These are phyloP conservation scores for Penstemon barbatus DNA, from an alignment of 257 asterid species.

Conservation along the genomic window DNA sequence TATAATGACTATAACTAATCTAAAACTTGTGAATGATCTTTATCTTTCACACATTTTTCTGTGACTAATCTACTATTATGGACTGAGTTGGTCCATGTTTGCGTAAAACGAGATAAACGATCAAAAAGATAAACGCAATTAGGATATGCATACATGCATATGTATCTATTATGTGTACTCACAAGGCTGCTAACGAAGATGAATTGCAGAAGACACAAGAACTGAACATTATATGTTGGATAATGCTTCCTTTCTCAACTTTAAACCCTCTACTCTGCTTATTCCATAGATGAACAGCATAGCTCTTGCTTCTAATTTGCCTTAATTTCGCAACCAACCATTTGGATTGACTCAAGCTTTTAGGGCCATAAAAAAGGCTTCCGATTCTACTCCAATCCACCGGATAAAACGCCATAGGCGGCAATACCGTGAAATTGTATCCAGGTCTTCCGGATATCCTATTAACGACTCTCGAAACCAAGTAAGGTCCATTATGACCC, in stretches of 20 bases:
- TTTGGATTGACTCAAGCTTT: slow-evolving; percentile 45
- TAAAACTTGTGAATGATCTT: slow-evolving; percentile 1
- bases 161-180: slow-evolving; percentile 5
- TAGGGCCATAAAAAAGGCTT: slow-evolving; percentile 62
- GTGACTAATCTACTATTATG: slow-evolving; percentile 20
- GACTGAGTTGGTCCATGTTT: slow-evolving; percentile 36
- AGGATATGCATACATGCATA: background rate
- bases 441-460: slow-evolving; percentile 60
- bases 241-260: slow-evolving; percentile 69
- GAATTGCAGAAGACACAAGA: slow-evolving; percentile 49
- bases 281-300: slow-evolving; percentile 82
- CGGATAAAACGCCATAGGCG: slow-evolving; percentile 88
- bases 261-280: slow-evolving; percentile 68
- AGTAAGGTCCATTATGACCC: slow-evolving; percentile 97
- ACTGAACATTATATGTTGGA: slow-evolving; percentile 49
- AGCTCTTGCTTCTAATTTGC: slow-evolving; percentile 59
- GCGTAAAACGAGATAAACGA: slow-evolving; percentile 6
- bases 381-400: slow-evolving; percentile 81
- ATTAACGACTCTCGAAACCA: slow-evolving; percentile 82
- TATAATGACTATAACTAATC: slow-evolving; percentile 3
- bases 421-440: slow-evolving; percentile 57
- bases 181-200: slow-evolving; percentile 18
- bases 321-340: slow-evolving; percentile 62
- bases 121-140: slow-evolving; percentile 7
- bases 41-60: slow-evolving; percentile 19